Base-by-base conservation (phyloP, 148 eudicot genomes). In the Rhododendron ferrugineum region DNA sequence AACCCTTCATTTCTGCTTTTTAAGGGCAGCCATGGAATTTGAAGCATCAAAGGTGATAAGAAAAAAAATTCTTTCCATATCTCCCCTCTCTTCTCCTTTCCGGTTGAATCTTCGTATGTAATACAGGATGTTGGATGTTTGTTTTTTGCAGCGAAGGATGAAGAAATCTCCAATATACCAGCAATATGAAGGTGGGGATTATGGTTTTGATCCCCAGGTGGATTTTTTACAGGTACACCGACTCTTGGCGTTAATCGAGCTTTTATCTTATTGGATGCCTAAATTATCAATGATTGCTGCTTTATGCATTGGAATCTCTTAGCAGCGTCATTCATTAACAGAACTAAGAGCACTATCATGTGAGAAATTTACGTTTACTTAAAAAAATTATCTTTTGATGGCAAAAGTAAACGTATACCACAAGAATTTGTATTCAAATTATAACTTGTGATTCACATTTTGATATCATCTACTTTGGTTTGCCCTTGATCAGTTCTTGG, bases 181-280 rank as follows among this genome's bases (percentile, higher is more conserved):
- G 42, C 22, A 30, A 58, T 72, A 78, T 66, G 87, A 87, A 58
- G 56, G 60, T 83, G 82, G 52, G 75, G 86, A 88, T 44, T 81
- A 42, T 73, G 54, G 40, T 52, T 90, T 88, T 78, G 89, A 90
- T 87, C 89, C 86, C 62, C 87, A 85, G 77, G 40, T 85, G 75
- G 90, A 90, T 87, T 90, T 88, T 34, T 82, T 54, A 18, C 84
- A 84, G 90, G 92, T 90, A 74, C 34, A 50, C 4, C 32, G 9
- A 76, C 49, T 34, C 44, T 44, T 37, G 36, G 34, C 18, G 78
- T 34, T 10, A 37, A 36, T 36, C 44, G 0, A 36, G 36, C 40
- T 36, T 5, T 36, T 5, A 28, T 36, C 78, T 34, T 36, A 8
- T 72, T 15, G 77, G 42, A 32, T 73, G 77, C 42, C 40, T 73